Base-by-base conservation (phyloP, 108 stramenopile species). In the Thalassiosira profunda region DNA sequence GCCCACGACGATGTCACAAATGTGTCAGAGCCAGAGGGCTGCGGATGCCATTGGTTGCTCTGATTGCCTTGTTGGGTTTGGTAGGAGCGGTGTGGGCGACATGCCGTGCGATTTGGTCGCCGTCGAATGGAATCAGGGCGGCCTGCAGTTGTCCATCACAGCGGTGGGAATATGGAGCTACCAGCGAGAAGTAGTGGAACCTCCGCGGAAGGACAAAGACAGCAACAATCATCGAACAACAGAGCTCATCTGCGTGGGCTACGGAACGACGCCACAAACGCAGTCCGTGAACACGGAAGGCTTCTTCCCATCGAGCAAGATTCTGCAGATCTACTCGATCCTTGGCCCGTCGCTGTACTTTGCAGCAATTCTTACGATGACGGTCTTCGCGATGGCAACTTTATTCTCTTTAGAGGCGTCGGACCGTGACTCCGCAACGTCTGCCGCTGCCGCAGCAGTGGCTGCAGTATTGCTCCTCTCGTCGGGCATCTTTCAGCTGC, bases 111-210 rank as follows among this genome's bases (percentile, higher is more conserved):
- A 68, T 23, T 41, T 76, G 14, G 35, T 76, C 12, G 36, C 28
- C n/a, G 37, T 68, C 10, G 21, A 41, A 2, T 76, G 58, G 37
- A 67, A 60, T 36, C 6, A 18, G 12, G 58, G 58, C 7, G 58
- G 65, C 15, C 25, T 76, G 2, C 41, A 68, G 0, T 38, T 76
- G 17, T 46, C 59, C 6, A 35, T 76, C 14, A 15, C 42, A 15
- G 75, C 54, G n/a, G 21, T 76, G 1, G 75, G 75, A 33, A 29
- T 76, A 23, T 67, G 58, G 57, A 15, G 65, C 5, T 75, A 58
- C 17, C 41, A 67, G 45, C 47, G 60, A 26, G 31, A 29, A 2
- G 48, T 23, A 0, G 5, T 38, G 14, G 52, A 54, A 46, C 1
- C 23, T n/a, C 23, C 28, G 7, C 33, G 21, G 0, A 43, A 29